Base-by-base conservation (phyloP, 139 green algal genomes). In the Nannochloris sp. region DNA sequence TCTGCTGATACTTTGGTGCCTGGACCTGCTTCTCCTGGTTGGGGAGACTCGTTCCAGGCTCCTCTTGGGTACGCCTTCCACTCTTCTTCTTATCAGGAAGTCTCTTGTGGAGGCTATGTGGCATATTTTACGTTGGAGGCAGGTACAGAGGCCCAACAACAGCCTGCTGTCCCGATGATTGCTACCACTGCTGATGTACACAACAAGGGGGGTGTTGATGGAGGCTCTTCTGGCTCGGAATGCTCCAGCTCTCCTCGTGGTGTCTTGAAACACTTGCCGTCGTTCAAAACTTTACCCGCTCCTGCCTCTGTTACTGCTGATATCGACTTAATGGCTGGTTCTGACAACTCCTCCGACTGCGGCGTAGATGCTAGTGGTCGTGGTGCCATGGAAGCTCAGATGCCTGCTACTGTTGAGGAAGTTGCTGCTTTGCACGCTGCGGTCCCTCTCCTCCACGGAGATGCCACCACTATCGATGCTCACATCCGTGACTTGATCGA, bases 21-120 rank as follows among this genome's bases (percentile, higher is more conserved):
- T 4, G 57, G 39, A 31, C 57, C 63, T 23, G 51, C 55, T 7
- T 54, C 62, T 24, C 19, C 55, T 33, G 62, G 27, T 24, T 71
- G 61, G 65, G 38, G 54, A 23, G 54, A 31, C 14, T 36, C 48
- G 45, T 72, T 64, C 59, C 5, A 57, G 27, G n/a, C 37, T 36
- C 45, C 63, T 12, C 48, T 65, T 33, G 66, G 64, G 13, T 91
- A 89, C 46, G 39, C 9, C 33, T 77, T 60, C 45, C 36, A 67
- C 42, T 61, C 58, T 9, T 32, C 37, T 4, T 72, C 60, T 15
- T 71, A 61, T 33, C 83, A 91, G 61, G 68, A 78, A 25, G 54
- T 85, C 24, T 59, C 45, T 47, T 55, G 46, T 34, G 78, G 70
- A 39, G 70, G 70, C 10, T 59, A 64, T 44, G 70, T 77, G 8